A percentile compares a stretch with the other conserved stretches of the same genome.
Evolutionary conservation across 768 basidiomycete genomes (phyloP).

Genomic region (Rhodotorula graminis): DNA sequence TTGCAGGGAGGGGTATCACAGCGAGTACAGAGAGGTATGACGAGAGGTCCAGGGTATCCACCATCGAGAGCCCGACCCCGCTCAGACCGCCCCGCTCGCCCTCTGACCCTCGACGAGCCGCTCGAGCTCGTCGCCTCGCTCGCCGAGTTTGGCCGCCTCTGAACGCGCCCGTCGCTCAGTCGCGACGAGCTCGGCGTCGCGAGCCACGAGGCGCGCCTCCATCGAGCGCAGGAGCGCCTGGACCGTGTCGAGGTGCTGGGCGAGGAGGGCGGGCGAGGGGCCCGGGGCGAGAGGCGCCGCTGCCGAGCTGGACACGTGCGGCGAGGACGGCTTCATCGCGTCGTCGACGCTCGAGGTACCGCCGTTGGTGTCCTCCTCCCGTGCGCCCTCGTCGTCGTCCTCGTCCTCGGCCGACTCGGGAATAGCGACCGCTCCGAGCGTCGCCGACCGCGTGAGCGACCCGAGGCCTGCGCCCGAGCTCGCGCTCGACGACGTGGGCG

Average conservation of each 20-base stretch:
- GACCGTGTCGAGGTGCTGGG: constrained; percentile 25
- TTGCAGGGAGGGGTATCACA: not conserved
- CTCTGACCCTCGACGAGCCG: not conserved
- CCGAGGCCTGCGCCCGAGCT: not conserved
- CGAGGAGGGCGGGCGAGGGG: not conserved
- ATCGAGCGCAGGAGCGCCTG: constrained; percentile 30
- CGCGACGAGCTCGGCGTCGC: constrained; percentile 23
- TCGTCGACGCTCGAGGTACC: too few species aligned
- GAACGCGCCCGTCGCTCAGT: constrained; percentile 25
- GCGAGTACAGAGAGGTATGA: too few species aligned
- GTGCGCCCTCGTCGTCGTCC: not conserved
- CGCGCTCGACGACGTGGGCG: not conserved
- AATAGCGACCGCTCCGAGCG: not conserved
- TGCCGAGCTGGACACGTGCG: not conserved
- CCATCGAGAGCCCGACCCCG: too few species aligned
- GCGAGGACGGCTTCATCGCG: too few species aligned
- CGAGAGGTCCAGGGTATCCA: not conserved
- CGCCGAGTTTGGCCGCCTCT: not conserved
- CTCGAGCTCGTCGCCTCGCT: constrained; percentile 6
- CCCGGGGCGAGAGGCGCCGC: not conserved
- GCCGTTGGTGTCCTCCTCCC: too few species aligned
- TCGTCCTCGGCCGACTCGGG: not conserved
- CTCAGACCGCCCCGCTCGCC: not conserved
- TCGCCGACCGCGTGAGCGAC: not conserved
- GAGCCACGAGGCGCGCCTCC: constrained; percentile 26